These are phyloP conservation scores for Mycena pura DNA, from an alignment of 768 basidiomycete species.

Conservation along the genomic window DNA sequence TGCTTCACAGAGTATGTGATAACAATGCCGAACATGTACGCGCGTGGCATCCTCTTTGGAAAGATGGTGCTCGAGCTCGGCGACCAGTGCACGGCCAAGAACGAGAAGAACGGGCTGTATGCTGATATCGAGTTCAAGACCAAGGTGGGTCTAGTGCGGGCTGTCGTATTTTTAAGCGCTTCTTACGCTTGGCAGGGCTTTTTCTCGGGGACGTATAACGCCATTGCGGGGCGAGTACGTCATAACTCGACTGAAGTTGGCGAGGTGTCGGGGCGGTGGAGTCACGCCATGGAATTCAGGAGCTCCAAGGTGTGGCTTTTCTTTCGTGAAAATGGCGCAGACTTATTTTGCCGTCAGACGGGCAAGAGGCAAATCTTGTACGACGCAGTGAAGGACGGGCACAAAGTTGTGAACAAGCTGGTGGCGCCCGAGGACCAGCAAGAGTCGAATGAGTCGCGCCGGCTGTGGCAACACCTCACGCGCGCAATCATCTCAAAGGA, in stretches of 20 bases:
- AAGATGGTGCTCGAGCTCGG: constrained; percentile 98
- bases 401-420: constrained; percentile 78
- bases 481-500: constrained; percentile 85
- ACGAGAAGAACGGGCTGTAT: constrained; percentile 72
- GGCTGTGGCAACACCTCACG: constrained; percentile 89
- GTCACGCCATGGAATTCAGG: constrained; percentile 86
- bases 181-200: constrained; percentile 67
- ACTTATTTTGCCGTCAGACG: constrained; percentile 47
- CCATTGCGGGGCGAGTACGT: constrained; percentile 81
- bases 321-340: background rate
- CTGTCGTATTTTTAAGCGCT: background rate
- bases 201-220: constrained; percentile 97
- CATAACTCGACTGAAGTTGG: constrained; percentile 71
- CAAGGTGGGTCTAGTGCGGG: constrained; percentile 62
- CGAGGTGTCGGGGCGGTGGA: constrained; percentile 92
- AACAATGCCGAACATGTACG: constrained; percentile 99
- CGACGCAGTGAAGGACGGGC: constrained; percentile 79
- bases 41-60: constrained; percentile 84
- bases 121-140: constrained; percentile 98
- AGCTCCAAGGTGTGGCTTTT: constrained; percentile 58
- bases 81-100: constrained; percentile 85
- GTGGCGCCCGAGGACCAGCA: constrained; percentile 89
- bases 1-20: constrained; percentile 73
- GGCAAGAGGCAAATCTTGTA: constrained; percentile 81
- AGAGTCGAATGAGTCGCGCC: constrained; percentile 87